Conservation (phyloP, 148 eudicot genomes). For the Nyssa sinensis region DNA sequence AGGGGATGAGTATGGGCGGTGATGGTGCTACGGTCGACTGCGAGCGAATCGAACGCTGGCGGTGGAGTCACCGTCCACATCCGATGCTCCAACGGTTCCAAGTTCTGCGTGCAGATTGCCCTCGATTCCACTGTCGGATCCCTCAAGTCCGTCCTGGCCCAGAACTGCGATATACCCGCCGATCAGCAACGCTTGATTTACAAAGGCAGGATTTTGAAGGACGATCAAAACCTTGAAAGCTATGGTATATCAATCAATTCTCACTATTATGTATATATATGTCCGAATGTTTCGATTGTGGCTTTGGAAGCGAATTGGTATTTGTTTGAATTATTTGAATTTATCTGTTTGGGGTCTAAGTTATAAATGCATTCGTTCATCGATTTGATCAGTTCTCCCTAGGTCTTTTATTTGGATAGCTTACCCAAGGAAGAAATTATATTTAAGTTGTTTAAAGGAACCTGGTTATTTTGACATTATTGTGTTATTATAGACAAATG, state of each 20-base stretch:
- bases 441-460: background rate
- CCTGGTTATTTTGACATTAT: background rate
- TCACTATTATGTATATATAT: background rate
- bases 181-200: slow-evolving; percentile 8
- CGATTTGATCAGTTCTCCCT: background rate
- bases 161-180: slow-evolving; percentile 33
- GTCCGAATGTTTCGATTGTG: background rate
- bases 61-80: slow-evolving; percentile 27
- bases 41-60: slow-evolving; percentile 2
- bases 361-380: no score
- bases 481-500: background rate
- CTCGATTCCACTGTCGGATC: slow-evolving; percentile 37
- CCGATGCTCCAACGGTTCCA: slow-evolving; percentile 39
- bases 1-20: slow-evolving; percentile 11
- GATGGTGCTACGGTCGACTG: slow-evolving; percentile 4
- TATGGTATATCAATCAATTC: background rate
- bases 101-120: slow-evolving; percentile 33
- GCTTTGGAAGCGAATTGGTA: background rate
- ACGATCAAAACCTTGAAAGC: slow-evolving; percentile 5
- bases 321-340: no score
- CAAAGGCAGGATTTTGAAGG: slow-evolving; percentile 13
- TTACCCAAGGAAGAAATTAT: no score
- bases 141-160: slow-evolving; percentile 35
- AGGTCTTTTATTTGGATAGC: background rate
- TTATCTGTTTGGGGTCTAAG: no score